Percentiles rank a stretch among this genome's conserved stretches.
Evolutionary conservation across 352 stramenopile genomes (phyloP).

Genomic region (Plasmopara muralis): DNA sequence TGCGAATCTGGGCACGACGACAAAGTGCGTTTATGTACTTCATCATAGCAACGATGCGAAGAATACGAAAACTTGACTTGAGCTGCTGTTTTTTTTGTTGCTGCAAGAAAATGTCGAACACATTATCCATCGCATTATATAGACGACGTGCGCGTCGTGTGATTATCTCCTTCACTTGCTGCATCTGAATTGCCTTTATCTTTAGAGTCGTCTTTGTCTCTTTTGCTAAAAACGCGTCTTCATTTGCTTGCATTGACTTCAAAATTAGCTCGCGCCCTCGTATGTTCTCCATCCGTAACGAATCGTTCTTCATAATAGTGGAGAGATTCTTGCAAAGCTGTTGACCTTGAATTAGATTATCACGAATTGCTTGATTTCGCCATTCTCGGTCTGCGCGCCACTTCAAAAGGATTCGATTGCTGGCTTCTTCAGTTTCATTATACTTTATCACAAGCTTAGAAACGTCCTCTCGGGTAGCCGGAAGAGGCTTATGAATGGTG

Average conservation of each 20-base stretch:
- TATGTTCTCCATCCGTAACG: conserved; percentile 25
- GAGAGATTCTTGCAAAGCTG: conserved; percentile 34
- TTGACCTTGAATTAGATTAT: conserved; percentile 29
- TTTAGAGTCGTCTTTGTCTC: conserved; percentile 39
- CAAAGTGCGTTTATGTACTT: conserved; percentile 41
- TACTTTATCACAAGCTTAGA: conserved; percentile 8
- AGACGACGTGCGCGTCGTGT: conserved; percentile 39
- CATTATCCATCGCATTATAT: conserved; percentile 56
- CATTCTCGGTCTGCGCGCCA: conserved; percentile 48
- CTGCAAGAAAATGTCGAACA: conserved; percentile 44
- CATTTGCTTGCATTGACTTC: conserved; percentile 27
- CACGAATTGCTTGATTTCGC: conserved; percentile 34
- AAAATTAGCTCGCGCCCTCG: conserved; percentile 32
- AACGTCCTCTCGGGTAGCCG: conserved; percentile 7
- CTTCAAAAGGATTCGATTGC: conserved; percentile 25
- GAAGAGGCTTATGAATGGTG: conserved; percentile 25
- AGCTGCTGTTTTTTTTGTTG: conserved; percentile 36
- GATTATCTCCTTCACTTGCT: conserved; percentile 44
- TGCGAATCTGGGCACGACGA: conserved; percentile 41
- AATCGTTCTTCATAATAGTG: conserved; percentile 27
- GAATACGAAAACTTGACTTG: conserved; percentile 49
- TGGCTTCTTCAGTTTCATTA: conserved; percentile 7
- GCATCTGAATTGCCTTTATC: conserved; percentile 39
- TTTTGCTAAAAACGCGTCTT: conserved; percentile 44
- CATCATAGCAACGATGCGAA: conserved; percentile 42